Percentiles rank a stretch among this genome's conserved stretches.
Conservation (phyloP, 2,329 filamentous ascomycete genomes). For the Diaporthe ampelina region DNA sequence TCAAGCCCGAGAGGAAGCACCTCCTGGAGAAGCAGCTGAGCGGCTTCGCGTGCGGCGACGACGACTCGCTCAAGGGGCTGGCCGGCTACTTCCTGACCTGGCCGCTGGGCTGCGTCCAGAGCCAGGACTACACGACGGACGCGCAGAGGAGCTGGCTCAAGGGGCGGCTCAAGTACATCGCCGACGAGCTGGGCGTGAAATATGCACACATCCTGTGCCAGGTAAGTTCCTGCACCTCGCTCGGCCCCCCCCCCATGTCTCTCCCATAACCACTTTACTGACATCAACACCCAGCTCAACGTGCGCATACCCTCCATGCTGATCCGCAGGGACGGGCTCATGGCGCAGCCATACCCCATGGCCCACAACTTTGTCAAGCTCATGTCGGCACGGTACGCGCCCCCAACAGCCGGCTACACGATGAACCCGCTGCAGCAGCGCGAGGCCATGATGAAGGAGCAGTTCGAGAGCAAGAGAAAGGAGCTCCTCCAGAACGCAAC, state of each 20-base stretch:
- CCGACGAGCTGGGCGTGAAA: constrained; percentile 68
- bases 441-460: constrained; percentile 62
- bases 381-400: constrained; percentile 55
- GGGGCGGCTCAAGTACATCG: constrained; percentile 68
- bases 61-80: constrained; percentile 65
- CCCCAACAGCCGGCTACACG: constrained; percentile 53
- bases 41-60: constrained; percentile 64
- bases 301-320: constrained; percentile 74
- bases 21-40: constrained; percentile 57
- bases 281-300: constrained; percentile 59
- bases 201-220: constrained; percentile 69
- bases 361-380: constrained; percentile 61
- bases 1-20: constrained; percentile 55
- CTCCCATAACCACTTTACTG: background rate
- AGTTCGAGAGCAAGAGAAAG: constrained; percentile 58
- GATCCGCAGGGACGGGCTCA: constrained; percentile 66
- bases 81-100: constrained; percentile 72
- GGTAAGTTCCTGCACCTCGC: constrained; percentile 50
- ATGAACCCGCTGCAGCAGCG: constrained; percentile 62
- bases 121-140: constrained; percentile 72
- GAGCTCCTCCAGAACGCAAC: constrained; percentile 58
- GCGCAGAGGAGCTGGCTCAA: constrained; percentile 68
- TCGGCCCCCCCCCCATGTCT: background rate
- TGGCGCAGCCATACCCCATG: constrained; percentile 59
- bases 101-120: constrained; percentile 67